Conservation (phyloP, 805 yeast genomes). For the Candida verbasci region DNA sequence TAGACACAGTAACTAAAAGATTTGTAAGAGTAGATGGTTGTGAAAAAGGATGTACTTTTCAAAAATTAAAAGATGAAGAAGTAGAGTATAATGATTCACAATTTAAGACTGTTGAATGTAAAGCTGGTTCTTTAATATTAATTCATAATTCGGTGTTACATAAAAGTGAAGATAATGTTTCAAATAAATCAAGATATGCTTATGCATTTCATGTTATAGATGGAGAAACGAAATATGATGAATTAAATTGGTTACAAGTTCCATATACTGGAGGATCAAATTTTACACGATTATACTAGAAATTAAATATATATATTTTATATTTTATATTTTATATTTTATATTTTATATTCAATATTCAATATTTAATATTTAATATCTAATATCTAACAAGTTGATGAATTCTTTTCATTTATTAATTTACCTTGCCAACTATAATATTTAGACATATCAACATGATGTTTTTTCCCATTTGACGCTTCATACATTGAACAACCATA, state of each 20-base stretch:
- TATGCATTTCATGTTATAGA: constrained; percentile 80
- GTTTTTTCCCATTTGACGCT: constrained; percentile 43
- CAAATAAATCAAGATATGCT: constrained; percentile 60
- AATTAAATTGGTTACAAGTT: constrained; percentile 71
- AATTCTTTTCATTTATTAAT: constrained; percentile 21
- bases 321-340: too few relatives aligned
- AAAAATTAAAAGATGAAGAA: constrained; percentile 12
- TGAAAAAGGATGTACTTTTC: constrained; percentile 54
- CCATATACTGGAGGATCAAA: constrained; percentile 65
- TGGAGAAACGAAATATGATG: constrained; percentile 58
- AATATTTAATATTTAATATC: background rate
- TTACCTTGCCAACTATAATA: constrained; percentile 61
- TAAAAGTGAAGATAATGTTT: constrained; percentile 58
- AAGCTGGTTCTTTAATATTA: constrained; percentile 67
- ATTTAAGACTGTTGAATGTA: constrained; percentile 54
- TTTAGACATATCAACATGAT: constrained; percentile 54
- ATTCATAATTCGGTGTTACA: constrained; percentile 72
- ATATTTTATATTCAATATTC: too few relatives aligned
- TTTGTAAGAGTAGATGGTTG: constrained; percentile 53
- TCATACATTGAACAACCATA: constrained; percentile 53
- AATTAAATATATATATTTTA: too few relatives aligned
- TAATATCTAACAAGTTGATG: constrained; percentile 17
- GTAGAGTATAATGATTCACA: constrained; percentile 27
- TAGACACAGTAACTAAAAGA: constrained; percentile 37
- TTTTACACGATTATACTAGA: constrained; percentile 48